Base-by-base conservation (phyloP, 208 protist species). In the Wallacemonas collosoma region DNA sequence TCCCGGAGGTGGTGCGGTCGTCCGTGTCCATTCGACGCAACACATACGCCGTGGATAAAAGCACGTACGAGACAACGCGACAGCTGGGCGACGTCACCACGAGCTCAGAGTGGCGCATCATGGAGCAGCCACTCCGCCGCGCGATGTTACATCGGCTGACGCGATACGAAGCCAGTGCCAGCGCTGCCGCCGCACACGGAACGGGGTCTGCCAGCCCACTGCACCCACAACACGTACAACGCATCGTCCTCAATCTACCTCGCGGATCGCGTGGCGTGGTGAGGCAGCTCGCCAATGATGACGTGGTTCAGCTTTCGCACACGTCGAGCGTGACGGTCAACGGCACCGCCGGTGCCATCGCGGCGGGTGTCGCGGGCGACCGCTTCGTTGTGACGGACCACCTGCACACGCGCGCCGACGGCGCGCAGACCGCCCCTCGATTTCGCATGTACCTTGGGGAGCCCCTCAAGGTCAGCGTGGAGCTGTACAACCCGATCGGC, bases 401-500 rank as follows among this genome's bases (percentile, higher is more conserved):
- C 14, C 54, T 7, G 40, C n/a, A 40, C n/a, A 53, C 15, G 5
- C 5, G 12, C 38, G 54, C 51, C n/a, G 38, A 2, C 68, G 35
- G 53, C 35, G 54, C n/a, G 9, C 17, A 51, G 12, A 12, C 39
- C 38, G 8, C n/a, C 5, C 68, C n/a, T 3, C 54, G 15, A 63
- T 87, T 76, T 70, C 72, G 56, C 15, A 87, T 93, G 55, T 75
- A 86, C 54, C 75, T 82, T 12, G 75, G 68, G 0, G 90, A 93
- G 79, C 81, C 90, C 41, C 85, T 95, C 9, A 64, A 80, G 66
- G 65, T 95, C 40, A 83, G 65, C 55, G 82, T 95, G 36, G 69
- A 75, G 43, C 72, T 95, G 73, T 64, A 80, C 55, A 93, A 95
- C 75, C 69, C 88, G 15, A 47, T 88, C 73, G 90, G 86, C 51